Base-by-base conservation (phyloP, 768 basidiomycete genomes). In the Boletus rubescentipes region DNA sequence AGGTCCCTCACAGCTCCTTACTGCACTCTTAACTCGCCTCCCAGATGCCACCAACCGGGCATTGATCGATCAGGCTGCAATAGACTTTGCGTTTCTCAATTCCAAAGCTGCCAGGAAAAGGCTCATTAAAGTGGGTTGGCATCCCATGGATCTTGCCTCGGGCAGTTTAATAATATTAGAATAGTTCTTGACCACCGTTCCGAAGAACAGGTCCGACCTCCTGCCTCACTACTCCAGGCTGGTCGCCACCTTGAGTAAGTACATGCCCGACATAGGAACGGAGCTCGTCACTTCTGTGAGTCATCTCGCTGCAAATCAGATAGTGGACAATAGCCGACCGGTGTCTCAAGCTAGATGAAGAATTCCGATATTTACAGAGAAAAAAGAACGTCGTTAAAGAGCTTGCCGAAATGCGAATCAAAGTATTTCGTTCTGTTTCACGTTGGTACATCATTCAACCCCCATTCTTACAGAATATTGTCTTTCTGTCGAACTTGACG, bases 11-110 rank as follows among this genome's bases (percentile, higher is more conserved):
- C 94, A 98, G 57, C 80, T 98, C 36, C 81, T 99, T 43, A 93
- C 91, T 5, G 90, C 92, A 11, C 77, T 99, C 18, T 85, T 99
- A 36, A 86, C 89, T 32, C 89, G 94, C 29, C 78, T 99, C 11
- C 91, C 96, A 0, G 96, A 99, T 68, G 90, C 91, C n/a, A 95
- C 91, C 12, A 98, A 93, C 64, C 84, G 91, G 15, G 80, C 83
- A 2, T 70, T 93, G 55, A 90, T 98, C 53, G 97, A 99, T 67
- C 92, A 96, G 71, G 87, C 89, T 29, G 94, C 94, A 0, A 84
- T 98, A 36, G 96, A 99, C 58, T 99, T 99, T 69, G 92, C 93
- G 0, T 93, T 95, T 65, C 76, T 99, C 53, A 99, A 98, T 67
- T 95, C 93, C 39, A 98, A 98, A 69, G 93, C 96, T 20, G 92